Evolutionary conservation across 1,284 basidiomycete genomes (phyloP).

Genomic region (Fomitopsis schrenkii): DNA sequence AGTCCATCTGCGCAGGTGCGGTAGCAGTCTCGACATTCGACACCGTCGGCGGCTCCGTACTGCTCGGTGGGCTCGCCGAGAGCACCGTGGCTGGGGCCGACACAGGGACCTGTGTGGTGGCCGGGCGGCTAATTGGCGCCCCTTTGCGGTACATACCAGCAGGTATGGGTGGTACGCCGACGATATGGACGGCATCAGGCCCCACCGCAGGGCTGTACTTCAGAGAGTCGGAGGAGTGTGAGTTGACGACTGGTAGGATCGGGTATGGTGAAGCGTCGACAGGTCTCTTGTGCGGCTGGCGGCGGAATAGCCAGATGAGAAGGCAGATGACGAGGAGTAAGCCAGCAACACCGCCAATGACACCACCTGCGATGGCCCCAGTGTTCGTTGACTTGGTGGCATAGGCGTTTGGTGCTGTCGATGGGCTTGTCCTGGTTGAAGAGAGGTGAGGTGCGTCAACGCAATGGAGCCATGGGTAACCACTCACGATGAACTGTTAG

Average conservation of each 20-base stretch:
- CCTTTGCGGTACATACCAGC: background rate
- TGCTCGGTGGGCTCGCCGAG: background rate
- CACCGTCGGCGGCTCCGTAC: background rate
- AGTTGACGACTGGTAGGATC: background rate
- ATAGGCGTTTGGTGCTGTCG: background rate
- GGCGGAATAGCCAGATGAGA: conserved; percentile 6
- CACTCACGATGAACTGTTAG: background rate
- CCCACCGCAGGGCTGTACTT: background rate
- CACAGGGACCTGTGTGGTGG: background rate
- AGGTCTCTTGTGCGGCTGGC: background rate
- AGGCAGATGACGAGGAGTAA: conserved; percentile 7
- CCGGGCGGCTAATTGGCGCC: background rate
- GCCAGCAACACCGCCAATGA: conserved; percentile 6
- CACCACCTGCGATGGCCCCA: conserved; percentile 9
- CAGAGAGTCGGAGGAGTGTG: background rate
- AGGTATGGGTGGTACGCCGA: background rate
- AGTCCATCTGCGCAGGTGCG: background rate
- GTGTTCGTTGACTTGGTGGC: conserved; percentile 3
- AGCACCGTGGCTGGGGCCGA: background rate
- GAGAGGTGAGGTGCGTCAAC: too few species aligned
- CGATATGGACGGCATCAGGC: background rate
- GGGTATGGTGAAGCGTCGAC: background rate
- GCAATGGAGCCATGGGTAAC: background rate
- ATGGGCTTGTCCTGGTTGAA: background rate
- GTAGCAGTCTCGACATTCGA: background rate